Conservation (phyloP, 2,329 filamentous ascomycete genomes). For the Mariannaea sp. region DNA sequence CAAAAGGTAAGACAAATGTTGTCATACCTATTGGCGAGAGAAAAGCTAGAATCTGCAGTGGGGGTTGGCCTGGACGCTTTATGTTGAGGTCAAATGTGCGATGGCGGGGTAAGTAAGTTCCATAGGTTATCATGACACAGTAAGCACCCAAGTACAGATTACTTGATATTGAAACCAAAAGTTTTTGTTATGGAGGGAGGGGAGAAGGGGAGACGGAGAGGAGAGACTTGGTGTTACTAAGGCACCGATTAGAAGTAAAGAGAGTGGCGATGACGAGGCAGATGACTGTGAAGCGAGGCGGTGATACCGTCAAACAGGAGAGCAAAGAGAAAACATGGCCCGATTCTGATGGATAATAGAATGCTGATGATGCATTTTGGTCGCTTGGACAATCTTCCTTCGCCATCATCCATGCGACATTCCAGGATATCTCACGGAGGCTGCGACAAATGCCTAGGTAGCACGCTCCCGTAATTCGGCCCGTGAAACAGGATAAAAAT, state of each 20-base stretch:
- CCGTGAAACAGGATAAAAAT: not conserved
- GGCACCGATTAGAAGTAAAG: not conserved
- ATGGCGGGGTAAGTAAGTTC: slow-evolving; percentile 12
- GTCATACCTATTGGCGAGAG: slow-evolving; percentile 11
- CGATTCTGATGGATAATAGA: slow-evolving; percentile 3
- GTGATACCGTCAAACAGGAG: not conserved
- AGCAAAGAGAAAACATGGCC: slow-evolving; percentile 4
- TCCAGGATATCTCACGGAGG: not conserved
- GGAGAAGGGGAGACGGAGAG: too few species aligned
- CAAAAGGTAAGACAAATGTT: too few species aligned
- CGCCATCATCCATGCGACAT: not conserved
- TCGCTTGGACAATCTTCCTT: not conserved
- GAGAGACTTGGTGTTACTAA: not conserved
- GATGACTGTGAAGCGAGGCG: not conserved
- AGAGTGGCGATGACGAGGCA: not conserved
- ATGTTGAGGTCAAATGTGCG: slow-evolving; percentile 2
- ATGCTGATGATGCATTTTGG: not conserved
- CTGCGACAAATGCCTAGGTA: too few species aligned
- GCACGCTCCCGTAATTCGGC: too few species aligned
- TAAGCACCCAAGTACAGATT: slow-evolving; percentile 7
- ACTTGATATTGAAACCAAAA: slow-evolving; percentile 1
- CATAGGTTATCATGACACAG: too few species aligned
- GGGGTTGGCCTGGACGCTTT: slow-evolving; percentile 3
- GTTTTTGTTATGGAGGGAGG: not conserved
- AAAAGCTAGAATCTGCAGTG: slow-evolving; percentile 18